These are phyloP conservation scores for Penicillium pulvis DNA, from an alignment of 495 filamentous ascomycete genomes.

Conservation along the genomic window DNA sequence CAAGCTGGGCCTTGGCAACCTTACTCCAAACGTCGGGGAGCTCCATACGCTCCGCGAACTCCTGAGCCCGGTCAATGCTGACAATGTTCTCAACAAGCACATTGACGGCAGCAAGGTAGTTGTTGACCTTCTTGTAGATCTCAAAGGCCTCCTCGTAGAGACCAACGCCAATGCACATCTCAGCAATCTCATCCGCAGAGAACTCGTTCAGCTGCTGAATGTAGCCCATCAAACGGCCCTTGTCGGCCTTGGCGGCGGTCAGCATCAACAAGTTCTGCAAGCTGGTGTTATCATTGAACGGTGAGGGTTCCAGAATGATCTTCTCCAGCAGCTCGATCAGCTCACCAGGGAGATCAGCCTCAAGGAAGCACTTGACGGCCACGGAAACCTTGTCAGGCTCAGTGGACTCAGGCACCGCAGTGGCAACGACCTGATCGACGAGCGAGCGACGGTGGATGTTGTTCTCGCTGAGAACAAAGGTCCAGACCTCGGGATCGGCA, in stretches of 20 bases:
- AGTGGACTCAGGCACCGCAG: slow-evolving; percentile 90
- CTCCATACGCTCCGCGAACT: slow-evolving; percentile 95
- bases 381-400: slow-evolving; percentile 95
- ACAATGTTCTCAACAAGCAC: slow-evolving; percentile 97
- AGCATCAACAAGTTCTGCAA: slow-evolving; percentile 97
- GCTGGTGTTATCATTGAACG: slow-evolving; percentile 95
- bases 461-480: slow-evolving; percentile 91
- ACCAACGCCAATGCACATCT: slow-evolving; percentile 90
- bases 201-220: slow-evolving; percentile 89
- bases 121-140: slow-evolving; percentile 96
- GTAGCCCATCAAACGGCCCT: slow-evolving; percentile 94
- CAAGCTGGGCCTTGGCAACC: slow-evolving; percentile 97
- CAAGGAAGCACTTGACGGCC: slow-evolving; percentile 90
- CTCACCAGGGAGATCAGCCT: slow-evolving; percentile 86
- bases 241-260: slow-evolving; percentile 96
- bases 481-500: slow-evolving; percentile 88
- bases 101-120: slow-evolving; percentile 81
- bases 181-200: slow-evolving; percentile 87
- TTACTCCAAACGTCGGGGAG: slow-evolving; percentile 98
- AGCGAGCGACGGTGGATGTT: slow-evolving; percentile 91
- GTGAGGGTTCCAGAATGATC: slow-evolving; percentile 96
- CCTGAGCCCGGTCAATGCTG: slow-evolving; percentile 96
- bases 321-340: slow-evolving; percentile 98
- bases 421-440: slow-evolving; percentile 95
- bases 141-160: slow-evolving; percentile 97